These are phyloP conservation scores for Trametes coccinea DNA, from an alignment of 768 basidiomycete species.

Conservation along the genomic window DNA sequence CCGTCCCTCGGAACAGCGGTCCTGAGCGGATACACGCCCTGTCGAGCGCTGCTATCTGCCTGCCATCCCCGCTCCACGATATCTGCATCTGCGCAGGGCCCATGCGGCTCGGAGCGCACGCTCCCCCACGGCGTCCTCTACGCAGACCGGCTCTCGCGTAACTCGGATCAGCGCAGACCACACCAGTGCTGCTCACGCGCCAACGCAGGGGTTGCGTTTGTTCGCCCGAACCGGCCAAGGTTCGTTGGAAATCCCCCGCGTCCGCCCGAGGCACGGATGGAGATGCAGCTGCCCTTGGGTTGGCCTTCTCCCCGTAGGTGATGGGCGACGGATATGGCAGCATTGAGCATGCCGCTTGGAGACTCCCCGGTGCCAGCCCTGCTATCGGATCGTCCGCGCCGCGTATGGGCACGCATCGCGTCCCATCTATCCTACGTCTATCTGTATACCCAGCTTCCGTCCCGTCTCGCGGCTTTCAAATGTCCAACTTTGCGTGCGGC, in stretches of 20 bases:
- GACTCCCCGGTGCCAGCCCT: slow-evolving; percentile 8
- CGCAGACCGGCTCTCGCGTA: background rate
- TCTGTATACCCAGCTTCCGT: background rate
- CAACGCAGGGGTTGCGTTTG: background rate
- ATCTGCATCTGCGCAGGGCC: slow-evolving; percentile 1
- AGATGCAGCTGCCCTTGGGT: too few relatives aligned
- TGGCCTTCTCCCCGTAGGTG: background rate
- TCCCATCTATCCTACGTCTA: slow-evolving; percentile 17
- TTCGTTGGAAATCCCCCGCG: background rate
- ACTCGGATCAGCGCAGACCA: slow-evolving; percentile 1
- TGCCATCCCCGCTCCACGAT: slow-evolving; percentile 13
- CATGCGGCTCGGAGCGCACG: slow-evolving; percentile 4
- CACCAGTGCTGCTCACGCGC: background rate
- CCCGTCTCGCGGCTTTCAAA: background rate
- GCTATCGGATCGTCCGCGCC: slow-evolving; percentile 17
- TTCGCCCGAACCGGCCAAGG: slow-evolving; percentile 6
- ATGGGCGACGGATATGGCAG: slow-evolving; percentile 20
- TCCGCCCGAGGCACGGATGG: background rate
- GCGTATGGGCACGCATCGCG: slow-evolving; percentile 5
- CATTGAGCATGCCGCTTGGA: slow-evolving; percentile 24
- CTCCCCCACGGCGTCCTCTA: background rate
- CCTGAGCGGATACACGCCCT: slow-evolving; percentile 16
- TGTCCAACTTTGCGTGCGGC: background rate
- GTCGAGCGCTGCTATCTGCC: background rate
- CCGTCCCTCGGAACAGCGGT: slow-evolving; percentile 13